Evolutionary conservation across 805 yeast genomes (phyloP).

Genomic region (Metschnikowia henanensis): DNA sequence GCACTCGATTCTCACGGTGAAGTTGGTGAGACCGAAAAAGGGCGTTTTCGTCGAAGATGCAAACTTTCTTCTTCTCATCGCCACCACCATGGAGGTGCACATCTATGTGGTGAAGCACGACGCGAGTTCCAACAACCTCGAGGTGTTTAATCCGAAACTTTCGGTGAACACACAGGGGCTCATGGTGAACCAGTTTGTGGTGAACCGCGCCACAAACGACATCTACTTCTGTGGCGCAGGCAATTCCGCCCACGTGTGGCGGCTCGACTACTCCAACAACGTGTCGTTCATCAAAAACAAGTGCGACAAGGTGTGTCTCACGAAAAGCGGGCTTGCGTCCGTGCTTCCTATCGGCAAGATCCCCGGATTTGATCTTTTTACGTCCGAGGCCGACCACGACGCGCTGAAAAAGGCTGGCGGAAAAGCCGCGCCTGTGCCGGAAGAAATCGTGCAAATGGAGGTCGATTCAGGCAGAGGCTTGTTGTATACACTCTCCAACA

Average conservation of each 20-base stretch:
- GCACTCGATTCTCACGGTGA: slow-evolving; percentile 74
- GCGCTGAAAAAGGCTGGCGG: slow-evolving; percentile 4
- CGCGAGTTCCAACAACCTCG: slow-evolving; percentile 46
- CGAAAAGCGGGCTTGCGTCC: slow-evolving; percentile 54
- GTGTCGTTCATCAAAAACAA: slow-evolving; percentile 87
- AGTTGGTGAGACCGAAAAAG: slow-evolving; percentile 76
- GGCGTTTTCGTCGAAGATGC: slow-evolving; percentile 80
- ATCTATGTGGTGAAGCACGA: slow-evolving; percentile 69
- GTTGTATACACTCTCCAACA: slow-evolving; percentile 79
- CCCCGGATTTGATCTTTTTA: slow-evolving; percentile 35
- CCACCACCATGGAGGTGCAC: slow-evolving; percentile 79
- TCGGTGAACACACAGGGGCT: slow-evolving; percentile 78
- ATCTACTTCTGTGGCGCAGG: slow-evolving; percentile 82
- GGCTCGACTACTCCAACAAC: slow-evolving; percentile 74
- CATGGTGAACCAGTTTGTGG: slow-evolving; percentile 60
- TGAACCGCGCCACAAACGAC: slow-evolving; percentile 66
- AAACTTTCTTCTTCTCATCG: slow-evolving; percentile 66
- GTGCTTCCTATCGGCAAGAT: slow-evolving; percentile 37
- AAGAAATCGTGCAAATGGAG: slow-evolving; percentile 59
- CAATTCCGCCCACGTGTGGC: slow-evolving; percentile 84
- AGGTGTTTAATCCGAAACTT: slow-evolving; percentile 81
- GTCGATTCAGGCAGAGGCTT: slow-evolving; percentile 78
- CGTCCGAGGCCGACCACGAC: slow-evolving; percentile 19
- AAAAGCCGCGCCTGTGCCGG: slow-evolving; percentile 38
- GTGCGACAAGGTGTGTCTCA: slow-evolving; percentile 80